Evolutionary conservation across 257 asterid species (phyloP), one percentile per base, ranked within the genome.

Genomic region (Thymus quinquecostatus): DNA sequence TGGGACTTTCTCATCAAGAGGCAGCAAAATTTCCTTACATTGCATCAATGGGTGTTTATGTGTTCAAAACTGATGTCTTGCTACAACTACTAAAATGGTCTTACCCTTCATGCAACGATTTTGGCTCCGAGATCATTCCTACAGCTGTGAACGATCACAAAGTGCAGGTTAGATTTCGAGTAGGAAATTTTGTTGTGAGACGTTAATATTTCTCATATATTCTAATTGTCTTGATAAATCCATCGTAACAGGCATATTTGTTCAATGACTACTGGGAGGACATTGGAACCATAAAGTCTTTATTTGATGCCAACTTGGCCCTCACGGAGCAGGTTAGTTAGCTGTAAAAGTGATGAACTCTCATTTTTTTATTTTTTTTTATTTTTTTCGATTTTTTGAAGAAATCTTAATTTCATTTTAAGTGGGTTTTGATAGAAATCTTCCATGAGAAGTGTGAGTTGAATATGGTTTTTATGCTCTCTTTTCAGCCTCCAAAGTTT

Each of bases 1-100:
- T 92, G 9, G 98, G 99, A 75, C 96, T 95, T 64, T 79, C 96
- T 48, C 82, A 55, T 54, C 77, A 77, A 64, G 94, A 89, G 68
- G 95, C 98, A 4, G 9, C 5, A 47, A 76, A 57, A 36, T 82
- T 72, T 75, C 98, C 96, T 2, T 92, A 92, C 82, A 86, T 92
- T 74, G 99, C 99, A 70, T 95, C 99, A 21, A 95, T 95, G 98
- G 99, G 97, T 4, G 97, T 95, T 43, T 95, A 95, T 57, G 96
- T 87, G 34, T 95, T 92, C 72, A 89, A 62, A 78, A 92, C 97
- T 5, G 91, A 95, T 3, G 92, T 95, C 58, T 79, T 95, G 14
- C 76, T 92, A 59, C 81, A 84, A 70, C 96, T 92, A 76, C 83
- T 92, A 34, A 84, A 68, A 62, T 76, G n/a, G 21, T 80, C 81